Conservation (phyloP, 305 asterid genomes). For the Withania somnifera region DNA sequence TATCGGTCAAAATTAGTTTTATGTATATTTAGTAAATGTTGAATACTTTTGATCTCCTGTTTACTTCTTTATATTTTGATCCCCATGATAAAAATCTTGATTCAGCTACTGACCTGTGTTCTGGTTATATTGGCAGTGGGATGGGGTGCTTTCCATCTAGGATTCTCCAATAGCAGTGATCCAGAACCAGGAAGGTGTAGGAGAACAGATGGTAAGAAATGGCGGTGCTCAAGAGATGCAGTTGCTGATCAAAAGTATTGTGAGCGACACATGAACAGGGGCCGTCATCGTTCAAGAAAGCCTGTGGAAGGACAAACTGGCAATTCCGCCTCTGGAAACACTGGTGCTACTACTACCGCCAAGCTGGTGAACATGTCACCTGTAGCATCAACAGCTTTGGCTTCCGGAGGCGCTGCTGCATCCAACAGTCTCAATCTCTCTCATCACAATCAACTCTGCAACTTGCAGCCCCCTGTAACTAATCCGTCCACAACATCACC, state of each 20-base stretch:
- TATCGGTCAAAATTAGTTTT: no score
- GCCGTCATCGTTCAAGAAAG: conserved; percentile 99
- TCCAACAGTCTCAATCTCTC: conserved; percentile 27
- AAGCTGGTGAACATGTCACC: conserved; percentile 27
- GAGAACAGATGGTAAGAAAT: conserved; percentile 93
- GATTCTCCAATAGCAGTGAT: conserved; percentile 51
- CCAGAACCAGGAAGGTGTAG: conserved; percentile 99
- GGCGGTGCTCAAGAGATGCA: conserved; percentile 98
- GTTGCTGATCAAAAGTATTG: conserved; percentile 88
- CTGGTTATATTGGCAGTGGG: conserved; percentile 43
- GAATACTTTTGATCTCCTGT: no score
- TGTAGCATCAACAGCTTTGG: conserved; percentile 27
- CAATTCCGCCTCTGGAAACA: conserved; percentile 32
- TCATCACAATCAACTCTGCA: conserved; percentile 24
- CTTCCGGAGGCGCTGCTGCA: conserved; percentile 18
- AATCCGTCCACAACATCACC: conserved; percentile 19
- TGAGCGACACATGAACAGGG: conserved; percentile 96
- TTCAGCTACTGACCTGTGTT: no score
- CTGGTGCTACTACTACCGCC: conserved; percentile 3
- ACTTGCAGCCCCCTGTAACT: conserved; percentile 19
- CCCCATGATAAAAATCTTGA: no score
- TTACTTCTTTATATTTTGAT: no score
- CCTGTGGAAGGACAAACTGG: conserved; percentile 95
- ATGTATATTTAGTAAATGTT: no score
- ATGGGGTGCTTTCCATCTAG: conserved; percentile 83